Conservation (phyloP, 176 grass and related monocot species). For the Triticum monococcum region DNA sequence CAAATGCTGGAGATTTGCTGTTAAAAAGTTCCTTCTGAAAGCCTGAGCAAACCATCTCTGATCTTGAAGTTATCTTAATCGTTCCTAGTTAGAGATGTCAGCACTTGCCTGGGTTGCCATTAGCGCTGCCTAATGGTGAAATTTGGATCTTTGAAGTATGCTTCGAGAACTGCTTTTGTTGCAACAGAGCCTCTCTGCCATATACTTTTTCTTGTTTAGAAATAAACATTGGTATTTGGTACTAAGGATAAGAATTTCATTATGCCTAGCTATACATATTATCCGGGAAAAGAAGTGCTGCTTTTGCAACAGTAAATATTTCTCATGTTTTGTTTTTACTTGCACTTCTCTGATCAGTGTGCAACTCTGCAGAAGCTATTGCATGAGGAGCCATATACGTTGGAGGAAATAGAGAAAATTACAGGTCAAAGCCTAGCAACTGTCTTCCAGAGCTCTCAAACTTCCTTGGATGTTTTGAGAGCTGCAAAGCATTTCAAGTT, state of each 20-base stretch:
- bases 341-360: constrained; percentile 21
- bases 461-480: constrained; percentile 81
- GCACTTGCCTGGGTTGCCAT: background rate
- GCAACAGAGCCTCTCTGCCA: background rate
- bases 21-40: background rate
- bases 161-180: background rate
- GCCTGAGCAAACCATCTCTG: background rate
- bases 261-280: background rate
- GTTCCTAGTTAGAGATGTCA: background rate
- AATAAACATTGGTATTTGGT: background rate
- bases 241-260: background rate
- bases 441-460: constrained; percentile 73
- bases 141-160: background rate
- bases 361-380: constrained; percentile 58
- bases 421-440: constrained; percentile 51
- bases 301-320: background rate
- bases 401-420: constrained; percentile 80
- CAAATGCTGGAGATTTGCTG: background rate
- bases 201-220: background rate
- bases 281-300: background rate
- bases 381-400: constrained; percentile 75
- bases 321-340: background rate
- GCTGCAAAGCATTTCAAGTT: constrained; percentile 85
- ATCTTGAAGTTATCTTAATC: background rate
- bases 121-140: background rate